phyloP scores from a whole-genome alignment of 2,329 filamentous ascomycete genomes.

The Pseudocercospora ulei region DNA sequence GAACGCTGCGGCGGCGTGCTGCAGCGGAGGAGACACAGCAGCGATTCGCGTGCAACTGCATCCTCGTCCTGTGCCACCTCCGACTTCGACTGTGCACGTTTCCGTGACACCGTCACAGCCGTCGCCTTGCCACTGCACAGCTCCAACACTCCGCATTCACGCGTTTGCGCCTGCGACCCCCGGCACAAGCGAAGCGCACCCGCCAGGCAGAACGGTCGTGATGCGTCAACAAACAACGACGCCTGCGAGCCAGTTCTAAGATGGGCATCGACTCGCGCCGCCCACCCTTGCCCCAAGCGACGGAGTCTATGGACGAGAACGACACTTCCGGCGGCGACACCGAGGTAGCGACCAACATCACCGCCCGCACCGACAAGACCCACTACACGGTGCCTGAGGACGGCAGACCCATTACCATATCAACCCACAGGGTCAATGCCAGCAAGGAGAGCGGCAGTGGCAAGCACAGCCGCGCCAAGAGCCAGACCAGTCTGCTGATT shows the following conservation, averaged over 20 bases:
- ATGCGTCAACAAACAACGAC: constrained; percentile 8
- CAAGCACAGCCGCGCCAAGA: constrained; percentile 49
- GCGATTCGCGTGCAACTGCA: constrained; percentile 6
- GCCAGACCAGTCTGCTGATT: constrained; percentile 83
- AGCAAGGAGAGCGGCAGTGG: constrained; percentile 44
- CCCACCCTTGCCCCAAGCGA: constrained; percentile 65
- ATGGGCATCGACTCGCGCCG: constrained; percentile 21
- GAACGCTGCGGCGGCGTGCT: not conserved
- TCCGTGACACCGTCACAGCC: not conserved
- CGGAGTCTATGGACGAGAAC: constrained; percentile 54
- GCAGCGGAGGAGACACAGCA: not conserved
- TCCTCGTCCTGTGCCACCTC: constrained; percentile 3
- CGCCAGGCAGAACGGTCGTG: not conserved
- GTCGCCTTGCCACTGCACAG: constrained; percentile 2
- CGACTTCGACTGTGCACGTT: not conserved
- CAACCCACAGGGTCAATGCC: constrained; percentile 54
- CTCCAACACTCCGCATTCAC: not conserved
- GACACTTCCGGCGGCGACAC: constrained; percentile 38
- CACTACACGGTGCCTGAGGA: constrained; percentile 74
- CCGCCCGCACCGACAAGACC: constrained; percentile 58
- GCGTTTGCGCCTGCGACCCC: constrained; percentile 3
- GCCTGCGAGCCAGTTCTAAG: constrained; percentile 14
- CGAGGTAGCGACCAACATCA: constrained; percentile 57
- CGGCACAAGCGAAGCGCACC: constrained; percentile 5
- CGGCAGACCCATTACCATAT: constrained; percentile 85